Evolutionary conservation across 345 rosid species (phyloP), one percentile per base, ranked within the genome.

Genomic region (Cardamine resedifolia): DNA sequence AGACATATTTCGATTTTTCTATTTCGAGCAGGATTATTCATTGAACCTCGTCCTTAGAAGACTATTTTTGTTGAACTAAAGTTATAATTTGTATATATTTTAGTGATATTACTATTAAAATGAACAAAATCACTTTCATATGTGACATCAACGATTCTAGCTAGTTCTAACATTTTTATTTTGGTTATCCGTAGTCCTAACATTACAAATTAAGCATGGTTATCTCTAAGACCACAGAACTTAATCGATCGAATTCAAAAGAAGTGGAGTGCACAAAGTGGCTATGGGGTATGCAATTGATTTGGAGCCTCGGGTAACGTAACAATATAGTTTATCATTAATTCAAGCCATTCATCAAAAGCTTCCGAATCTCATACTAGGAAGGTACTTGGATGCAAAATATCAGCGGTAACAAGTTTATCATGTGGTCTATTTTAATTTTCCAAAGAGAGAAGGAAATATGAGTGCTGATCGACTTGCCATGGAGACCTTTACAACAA

Each of bases 31-130:
- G 6, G 31, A 36, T 52, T 52, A 11, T 66, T 66, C 36, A 52
- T 16, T 26, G 26, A 67, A 67, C 61, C 8, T 39, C 41, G 33
- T 43, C 10, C 43, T 27, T 68, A 28, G 4, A 18, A 26, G 43
- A 41, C 31, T 55, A 10, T 41, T 27, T 55, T 68, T 68, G 55
- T 15, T 56, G 33, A 56, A 43, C 30, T 41, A 14, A 41, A 39
- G 14, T 14, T 56, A 43, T 68, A 68, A 57, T 68, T 41, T 43
- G 64, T 68, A 57, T 43, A 56, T 56, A 56, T 68, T 43, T 69
- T 57, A 69, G 45, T 58, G 47, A 45, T 58, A 20, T 10, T 57
- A 55, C 6, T 68, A 48, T 36, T 34, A 58, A 58, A 24, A 30
- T 16, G 16, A 33, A 58, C 44, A 33, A 20, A 20, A 12, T 58